Evolutionary conservation across 192 early-diverging fungal species (phyloP).

Genomic region (Coemansia sp.): DNA sequence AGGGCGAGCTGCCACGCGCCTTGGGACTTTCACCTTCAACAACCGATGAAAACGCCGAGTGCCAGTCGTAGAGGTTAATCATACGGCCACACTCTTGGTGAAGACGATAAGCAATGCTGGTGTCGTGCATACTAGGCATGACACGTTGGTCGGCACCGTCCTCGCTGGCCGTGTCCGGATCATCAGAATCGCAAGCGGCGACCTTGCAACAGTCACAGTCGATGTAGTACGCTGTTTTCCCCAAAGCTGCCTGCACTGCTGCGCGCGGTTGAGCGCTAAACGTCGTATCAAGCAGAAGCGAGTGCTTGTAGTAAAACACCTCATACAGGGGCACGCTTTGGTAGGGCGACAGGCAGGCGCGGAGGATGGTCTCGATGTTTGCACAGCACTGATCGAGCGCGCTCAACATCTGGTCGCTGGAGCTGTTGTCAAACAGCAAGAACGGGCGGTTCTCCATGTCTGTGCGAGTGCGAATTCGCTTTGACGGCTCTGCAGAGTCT

Average conservation of each 20-base stretch:
- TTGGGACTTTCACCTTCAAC: slow-evolving; percentile 62
- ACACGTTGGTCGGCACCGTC: slow-evolving; percentile 54
- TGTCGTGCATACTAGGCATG: slow-evolving; percentile 75
- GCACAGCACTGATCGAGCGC: slow-evolving; percentile 38
- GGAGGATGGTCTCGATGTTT: slow-evolving; percentile 32
- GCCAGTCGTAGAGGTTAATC: slow-evolving; percentile 96
- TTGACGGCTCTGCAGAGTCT: slow-evolving; percentile 11
- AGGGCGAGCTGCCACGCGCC: background rate
- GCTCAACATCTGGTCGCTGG: slow-evolving; percentile 39
- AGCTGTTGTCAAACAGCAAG: slow-evolving; percentile 43
- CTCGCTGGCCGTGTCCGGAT: slow-evolving; percentile 25
- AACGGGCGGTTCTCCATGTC: slow-evolving; percentile 52
- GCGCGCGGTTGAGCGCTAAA: slow-evolving; percentile 86
- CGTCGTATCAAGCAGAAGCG: slow-evolving; percentile 73
- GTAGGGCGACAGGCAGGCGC: slow-evolving; percentile 59
- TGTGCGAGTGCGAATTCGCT: slow-evolving; percentile 45
- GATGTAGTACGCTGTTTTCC: slow-evolving; percentile 76
- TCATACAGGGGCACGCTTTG: slow-evolving; percentile 71
- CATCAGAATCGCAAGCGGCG: background rate
- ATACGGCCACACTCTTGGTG: slow-evolving; percentile 91
- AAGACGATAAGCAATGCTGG: slow-evolving; percentile 85
- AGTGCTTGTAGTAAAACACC: slow-evolving; percentile 76
- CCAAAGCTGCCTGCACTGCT: slow-evolving; percentile 82
- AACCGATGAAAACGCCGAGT: slow-evolving; percentile 79
- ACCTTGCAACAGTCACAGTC: slow-evolving; percentile 77